Base-by-base conservation (phyloP, 345 rosid genomes). In the Citrus mangshanensis region DNA sequence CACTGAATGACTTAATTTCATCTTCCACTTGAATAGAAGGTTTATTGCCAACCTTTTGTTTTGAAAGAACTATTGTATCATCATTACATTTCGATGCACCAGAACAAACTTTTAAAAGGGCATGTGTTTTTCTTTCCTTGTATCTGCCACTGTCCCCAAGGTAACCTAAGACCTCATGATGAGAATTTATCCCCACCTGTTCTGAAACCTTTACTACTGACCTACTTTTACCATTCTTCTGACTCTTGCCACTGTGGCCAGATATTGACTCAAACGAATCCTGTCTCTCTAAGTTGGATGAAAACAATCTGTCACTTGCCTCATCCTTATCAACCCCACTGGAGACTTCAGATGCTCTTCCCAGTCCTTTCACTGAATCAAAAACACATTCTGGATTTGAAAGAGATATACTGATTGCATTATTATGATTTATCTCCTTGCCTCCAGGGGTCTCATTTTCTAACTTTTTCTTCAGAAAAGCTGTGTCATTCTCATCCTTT, bases 221-320 rank as follows among this genome's bases (percentile, higher is more conserved):
- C 78, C 66, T 24, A 42, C 68, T 75, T 58, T 40, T 74, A 58
- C 66, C 66, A 77, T 82, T 84, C 75, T 65, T 84, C 78, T 77
- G 76, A 66, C 62, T 76, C 79, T 73, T 78, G 73, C 80, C 82
- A 75, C 76, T 77, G 35, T 59, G 81, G 38, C 79, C 78, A 54
- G 81, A 80, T 73, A 76, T 73, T 63, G 82, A 85, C 70, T 79
- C 86, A 38, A 68, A 65, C 16, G 82, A 84, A 66, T 81, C 82
- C 61, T 82, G 84, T 58, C 76, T 78, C 49, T 51, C 66, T 24
- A 69, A 63, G 58, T 79, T 73, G 59, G 77, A 67, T 61, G 69
- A 54, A 56, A 62, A 64, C 38, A 83, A 76, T 69, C 66, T 72
- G 21, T 63, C 74, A 28, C 69, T 72, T 5, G 28, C 75, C 40